Conservation (phyloP, 1,139 yeast genomes). For the Geotrichum reessii region DNA sequence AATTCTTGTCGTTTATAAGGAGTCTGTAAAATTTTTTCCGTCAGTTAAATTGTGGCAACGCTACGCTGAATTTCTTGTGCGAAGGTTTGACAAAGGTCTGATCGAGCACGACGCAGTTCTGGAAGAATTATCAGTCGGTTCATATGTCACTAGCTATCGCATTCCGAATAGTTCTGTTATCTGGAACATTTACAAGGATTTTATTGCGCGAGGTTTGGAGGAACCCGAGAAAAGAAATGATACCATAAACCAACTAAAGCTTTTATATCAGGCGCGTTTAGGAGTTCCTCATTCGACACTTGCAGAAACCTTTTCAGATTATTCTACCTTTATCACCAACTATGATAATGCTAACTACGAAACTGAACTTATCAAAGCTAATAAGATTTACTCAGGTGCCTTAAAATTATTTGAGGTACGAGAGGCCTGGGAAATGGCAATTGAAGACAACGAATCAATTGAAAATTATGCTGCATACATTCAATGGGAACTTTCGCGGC, state of each 20-base stretch:
- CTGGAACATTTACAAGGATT: constrained; percentile 36
- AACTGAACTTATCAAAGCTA: constrained; percentile 39
- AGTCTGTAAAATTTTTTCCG: constrained; percentile 24
- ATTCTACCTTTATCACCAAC: constrained; percentile 43
- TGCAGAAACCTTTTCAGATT: constrained; percentile 42
- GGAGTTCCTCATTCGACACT: constrained; percentile 42
- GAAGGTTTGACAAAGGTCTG: constrained; percentile 13
- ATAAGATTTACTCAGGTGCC: constrained; percentile 36
- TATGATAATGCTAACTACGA: constrained; percentile 38
- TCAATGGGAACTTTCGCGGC: constrained; percentile 26
- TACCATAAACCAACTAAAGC: constrained; percentile 24
- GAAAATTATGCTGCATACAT: constrained; percentile 34
- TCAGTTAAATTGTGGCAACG: constrained; percentile 23
- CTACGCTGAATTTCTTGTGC: constrained; percentile 23
- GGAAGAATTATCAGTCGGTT: constrained; percentile 17
- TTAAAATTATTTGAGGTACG: constrained; percentile 25
- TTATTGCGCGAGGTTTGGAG: constrained; percentile 11
- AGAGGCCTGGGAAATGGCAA: constrained; percentile 25
- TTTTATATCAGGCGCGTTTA: constrained; percentile 39
- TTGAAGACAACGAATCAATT: constrained; percentile 20
- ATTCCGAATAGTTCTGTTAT: constrained; percentile 37
- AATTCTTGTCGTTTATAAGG: constrained; percentile 21
- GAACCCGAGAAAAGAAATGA: constrained; percentile 19
- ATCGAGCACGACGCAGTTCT: constrained; percentile 13
- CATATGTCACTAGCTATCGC: constrained; percentile 37